Conservation (phyloP, 2,329 filamentous ascomycete genomes). For the Aureobasidium melanogenum region DNA sequence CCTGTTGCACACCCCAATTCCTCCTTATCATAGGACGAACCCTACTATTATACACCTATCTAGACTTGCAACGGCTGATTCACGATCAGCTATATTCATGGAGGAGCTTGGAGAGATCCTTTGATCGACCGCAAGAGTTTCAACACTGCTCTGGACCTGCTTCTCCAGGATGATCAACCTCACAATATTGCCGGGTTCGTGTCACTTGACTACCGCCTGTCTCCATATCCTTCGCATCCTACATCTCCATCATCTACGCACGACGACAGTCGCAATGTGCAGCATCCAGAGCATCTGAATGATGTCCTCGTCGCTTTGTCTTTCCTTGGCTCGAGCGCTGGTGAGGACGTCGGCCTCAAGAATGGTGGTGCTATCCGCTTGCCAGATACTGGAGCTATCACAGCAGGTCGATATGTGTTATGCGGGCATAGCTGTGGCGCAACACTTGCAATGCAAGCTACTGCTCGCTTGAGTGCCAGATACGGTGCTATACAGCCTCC, state of each 20-base stretch:
- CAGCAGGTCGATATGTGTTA: slow-evolving; percentile 41
- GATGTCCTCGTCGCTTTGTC: slow-evolving; percentile 47
- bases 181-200: slow-evolving; percentile 50
- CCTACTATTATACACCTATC: not conserved
- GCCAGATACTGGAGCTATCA: not conserved
- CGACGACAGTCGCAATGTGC: slow-evolving; percentile 38
- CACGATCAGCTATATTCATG: slow-evolving; percentile 35
- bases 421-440: slow-evolving; percentile 57
- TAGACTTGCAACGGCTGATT: not conserved
- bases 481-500: slow-evolving; percentile 30
- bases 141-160: slow-evolving; percentile 28
- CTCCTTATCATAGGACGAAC: not conserved
- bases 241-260: slow-evolving; percentile 39
- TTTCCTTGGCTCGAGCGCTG: slow-evolving; percentile 33
- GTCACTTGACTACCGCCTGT: slow-evolving; percentile 57
- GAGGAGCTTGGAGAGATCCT: slow-evolving; percentile 43
- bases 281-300: slow-evolving; percentile 52
- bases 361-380: not conserved
- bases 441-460: slow-evolving; percentile 51
- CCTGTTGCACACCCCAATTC: not conserved
- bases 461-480: slow-evolving; percentile 31
- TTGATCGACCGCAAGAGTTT: slow-evolving; percentile 29
- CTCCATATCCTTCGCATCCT: slow-evolving; percentile 37
- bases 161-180: slow-evolving; percentile 21
- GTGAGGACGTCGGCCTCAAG: not conserved